These are phyloP conservation scores for Beauveria rudraprayagi DNA, from an alignment of 2,329 filamentous ascomycete genomes.

Conservation along the genomic window DNA sequence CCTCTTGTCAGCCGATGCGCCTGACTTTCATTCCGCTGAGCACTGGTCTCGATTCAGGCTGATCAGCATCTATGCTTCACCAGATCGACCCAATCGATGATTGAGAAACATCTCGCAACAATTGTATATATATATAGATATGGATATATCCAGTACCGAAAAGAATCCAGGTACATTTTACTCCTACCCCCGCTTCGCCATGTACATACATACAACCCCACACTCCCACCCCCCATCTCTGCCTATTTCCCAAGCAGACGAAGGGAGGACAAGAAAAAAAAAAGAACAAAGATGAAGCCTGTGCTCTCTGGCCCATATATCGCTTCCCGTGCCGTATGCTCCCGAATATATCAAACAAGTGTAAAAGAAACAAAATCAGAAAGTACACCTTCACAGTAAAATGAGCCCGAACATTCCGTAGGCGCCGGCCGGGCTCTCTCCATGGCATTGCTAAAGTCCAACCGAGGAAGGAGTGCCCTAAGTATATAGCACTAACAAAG, in stretches of 20 bases:
- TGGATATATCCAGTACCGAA: background rate
- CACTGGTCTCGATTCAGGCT: background rate
- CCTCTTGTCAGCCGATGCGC: background rate
- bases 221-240: background rate
- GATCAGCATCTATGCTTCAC: background rate
- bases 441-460: no score
- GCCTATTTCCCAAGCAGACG: background rate
- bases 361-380: background rate
- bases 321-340: background rate
- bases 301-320: background rate
- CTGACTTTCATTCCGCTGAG: background rate
- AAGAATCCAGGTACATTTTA: background rate
- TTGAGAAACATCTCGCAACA: background rate
- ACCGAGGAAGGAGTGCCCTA: no score
- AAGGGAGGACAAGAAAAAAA: background rate
- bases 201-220: constrained; percentile 1
- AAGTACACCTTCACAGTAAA: no score
- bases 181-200: background rate
- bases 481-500: no score
- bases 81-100: background rate
- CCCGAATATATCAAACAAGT: background rate
- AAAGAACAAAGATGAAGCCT: background rate
- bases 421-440: no score
- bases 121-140: constrained; percentile 3
- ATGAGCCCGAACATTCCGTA: no score